phyloP scores from a whole-genome alignment of 257 asterid species.

The Ophiorrhiza pumila region DNA sequence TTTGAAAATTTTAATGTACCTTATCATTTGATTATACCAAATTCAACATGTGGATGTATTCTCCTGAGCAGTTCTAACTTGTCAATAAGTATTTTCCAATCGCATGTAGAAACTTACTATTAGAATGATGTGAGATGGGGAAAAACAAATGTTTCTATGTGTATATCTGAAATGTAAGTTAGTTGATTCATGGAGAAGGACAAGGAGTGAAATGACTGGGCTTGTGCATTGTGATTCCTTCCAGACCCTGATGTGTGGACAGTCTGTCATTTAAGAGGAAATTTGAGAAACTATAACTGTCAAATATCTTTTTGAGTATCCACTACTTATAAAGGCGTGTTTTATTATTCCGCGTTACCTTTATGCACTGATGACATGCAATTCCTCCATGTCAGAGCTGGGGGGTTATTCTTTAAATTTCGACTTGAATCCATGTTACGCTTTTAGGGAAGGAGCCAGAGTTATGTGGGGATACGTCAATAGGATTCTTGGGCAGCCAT shows the following conservation, averaged over 20 bases:
- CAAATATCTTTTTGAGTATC: not conserved
- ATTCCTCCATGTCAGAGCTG: not conserved
- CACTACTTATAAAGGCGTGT: not conserved
- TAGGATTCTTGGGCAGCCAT: constrained; percentile 97
- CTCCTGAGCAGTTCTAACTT: not conserved
- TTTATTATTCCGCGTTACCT: not conserved
- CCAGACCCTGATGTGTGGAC: not conserved
- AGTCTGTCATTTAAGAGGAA: not conserved
- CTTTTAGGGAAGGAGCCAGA: constrained; percentile 88
- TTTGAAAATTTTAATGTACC: not conserved
- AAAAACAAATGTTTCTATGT: too few species aligned
- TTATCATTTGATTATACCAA: not conserved
- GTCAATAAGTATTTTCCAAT: not conserved
- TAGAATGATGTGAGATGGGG: too few species aligned
- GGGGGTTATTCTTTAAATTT: not conserved
- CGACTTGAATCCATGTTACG: constrained; percentile 4
- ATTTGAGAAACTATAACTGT: not conserved
- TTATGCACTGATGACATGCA: not conserved
- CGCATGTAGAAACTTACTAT: not conserved
- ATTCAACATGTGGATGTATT: not conserved
- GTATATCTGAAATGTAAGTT: too few species aligned
- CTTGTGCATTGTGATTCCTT: not conserved
- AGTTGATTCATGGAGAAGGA: not conserved
- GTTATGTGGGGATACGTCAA: constrained; percentile 94
- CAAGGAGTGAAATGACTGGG: not conserved